phyloP scores from a whole-genome alignment of 2,329 filamentous ascomycete species.

The Paecilomyces sp. region DNA sequence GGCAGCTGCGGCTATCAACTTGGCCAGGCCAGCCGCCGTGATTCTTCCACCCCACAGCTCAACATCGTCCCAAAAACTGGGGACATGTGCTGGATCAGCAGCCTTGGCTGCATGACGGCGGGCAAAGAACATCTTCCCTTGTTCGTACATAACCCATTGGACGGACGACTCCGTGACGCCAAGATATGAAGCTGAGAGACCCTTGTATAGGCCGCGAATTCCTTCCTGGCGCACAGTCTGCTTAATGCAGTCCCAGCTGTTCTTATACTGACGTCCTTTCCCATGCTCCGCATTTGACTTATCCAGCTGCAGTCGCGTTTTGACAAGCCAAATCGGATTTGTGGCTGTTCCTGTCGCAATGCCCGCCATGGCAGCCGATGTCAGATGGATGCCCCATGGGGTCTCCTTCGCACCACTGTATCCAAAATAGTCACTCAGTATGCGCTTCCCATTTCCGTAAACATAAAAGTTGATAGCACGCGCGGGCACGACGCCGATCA shows the following conservation, averaged over 20 bases:
- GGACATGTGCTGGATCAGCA: slow-evolving; percentile 52
- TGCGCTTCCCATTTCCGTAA: slow-evolving; percentile 83
- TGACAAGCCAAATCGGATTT: slow-evolving; percentile 95
- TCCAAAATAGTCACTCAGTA: slow-evolving; percentile 63
- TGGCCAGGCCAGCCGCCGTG: slow-evolving; percentile 66
- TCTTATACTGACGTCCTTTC: slow-evolving; percentile 66
- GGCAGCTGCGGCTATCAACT: slow-evolving; percentile 73
- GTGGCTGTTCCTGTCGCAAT: slow-evolving; percentile 84
- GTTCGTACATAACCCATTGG: slow-evolving; percentile 92
- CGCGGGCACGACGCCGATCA: slow-evolving; percentile 83
- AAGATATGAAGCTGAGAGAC: slow-evolving; percentile 83
- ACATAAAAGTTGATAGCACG: slow-evolving; percentile 90
- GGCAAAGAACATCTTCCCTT: slow-evolving; percentile 71
- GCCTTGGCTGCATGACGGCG: slow-evolving; percentile 53
- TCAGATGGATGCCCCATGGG: slow-evolving; percentile 67
- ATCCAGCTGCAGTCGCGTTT: slow-evolving; percentile 87
- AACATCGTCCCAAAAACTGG: slow-evolving; percentile 64
- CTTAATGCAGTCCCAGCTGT: slow-evolving; percentile 78
- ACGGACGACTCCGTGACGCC: slow-evolving; percentile 84
- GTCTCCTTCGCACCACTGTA: slow-evolving; percentile 40
- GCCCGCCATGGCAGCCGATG: slow-evolving; percentile 69
- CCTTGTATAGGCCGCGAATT: slow-evolving; percentile 74
- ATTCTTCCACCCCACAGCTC: slow-evolving; percentile 74
- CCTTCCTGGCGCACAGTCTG: slow-evolving; percentile 79
- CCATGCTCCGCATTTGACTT: slow-evolving; percentile 64